A percentile compares a stretch with the other conserved stretches of the same genome.
These are phyloP conservation scores for Verbena officinalis DNA, from an alignment of 257 asterid species.

Conservation along the genomic window DNA sequence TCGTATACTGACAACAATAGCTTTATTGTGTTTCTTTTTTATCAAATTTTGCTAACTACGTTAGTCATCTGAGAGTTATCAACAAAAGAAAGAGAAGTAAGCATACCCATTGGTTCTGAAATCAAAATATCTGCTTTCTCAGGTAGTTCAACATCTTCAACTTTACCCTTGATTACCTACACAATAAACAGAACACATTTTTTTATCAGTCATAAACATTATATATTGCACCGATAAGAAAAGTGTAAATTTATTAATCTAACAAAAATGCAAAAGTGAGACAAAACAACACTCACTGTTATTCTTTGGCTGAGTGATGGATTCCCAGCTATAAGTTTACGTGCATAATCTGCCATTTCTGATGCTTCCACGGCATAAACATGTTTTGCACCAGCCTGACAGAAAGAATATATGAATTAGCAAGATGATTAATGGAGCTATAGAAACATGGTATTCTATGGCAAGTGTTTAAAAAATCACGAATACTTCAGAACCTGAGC, in stretches of 20 bases:
- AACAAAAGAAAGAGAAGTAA: constrained; percentile 19
- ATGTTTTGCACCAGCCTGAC: constrained; percentile 96
- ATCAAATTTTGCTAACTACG: constrained; percentile 17
- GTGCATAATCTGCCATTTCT: constrained; percentile 96
- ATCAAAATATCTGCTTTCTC: constrained; percentile 96
- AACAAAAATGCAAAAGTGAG: constrained; percentile 17
- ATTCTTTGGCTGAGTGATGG: constrained; percentile 72
- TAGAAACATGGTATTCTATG: constrained; percentile 18
- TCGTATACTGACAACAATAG: constrained; percentile 24
- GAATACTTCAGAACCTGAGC: constrained; percentile 75
- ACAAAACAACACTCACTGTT: constrained; percentile 59
- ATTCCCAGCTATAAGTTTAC: constrained; percentile 87
- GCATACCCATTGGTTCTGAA: constrained; percentile 99
- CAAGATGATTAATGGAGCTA: constrained; percentile 24
- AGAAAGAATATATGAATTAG: constrained; percentile 28
- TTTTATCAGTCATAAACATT: constrained; percentile 29
- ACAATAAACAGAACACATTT: too few species aligned
- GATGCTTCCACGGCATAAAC: constrained; percentile 99
- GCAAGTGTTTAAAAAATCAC: constrained; percentile 21
- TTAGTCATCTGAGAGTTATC: constrained; percentile 13
- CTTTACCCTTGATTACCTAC: constrained; percentile 94
- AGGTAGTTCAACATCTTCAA: constrained; percentile 92
- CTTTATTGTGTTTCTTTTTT: constrained; percentile 8
- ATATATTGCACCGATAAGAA: constrained; percentile 19
- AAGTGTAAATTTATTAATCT: constrained; percentile 12